phyloP scores from a whole-genome alignment of 2,329 filamentous ascomycete genomes.

The Emericellopsis atlantica region DNA sequence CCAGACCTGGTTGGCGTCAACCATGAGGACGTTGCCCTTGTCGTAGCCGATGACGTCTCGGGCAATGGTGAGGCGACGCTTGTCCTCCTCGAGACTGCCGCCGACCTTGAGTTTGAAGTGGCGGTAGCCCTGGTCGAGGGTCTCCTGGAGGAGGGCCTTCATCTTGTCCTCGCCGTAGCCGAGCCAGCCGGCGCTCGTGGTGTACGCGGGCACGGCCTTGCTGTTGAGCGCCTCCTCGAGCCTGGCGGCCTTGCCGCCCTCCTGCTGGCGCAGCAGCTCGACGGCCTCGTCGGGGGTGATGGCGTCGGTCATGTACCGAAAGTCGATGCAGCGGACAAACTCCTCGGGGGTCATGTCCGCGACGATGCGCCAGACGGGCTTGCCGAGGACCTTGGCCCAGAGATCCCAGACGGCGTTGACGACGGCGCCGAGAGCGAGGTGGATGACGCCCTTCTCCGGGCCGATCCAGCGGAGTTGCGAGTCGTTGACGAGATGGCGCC shows the following conservation, averaged over 20 bases:
- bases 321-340: slow-evolving; percentile 80
- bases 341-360: slow-evolving; percentile 84
- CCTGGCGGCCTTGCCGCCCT: slow-evolving; percentile 56
- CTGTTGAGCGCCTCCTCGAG: slow-evolving; percentile 61
- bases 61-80: slow-evolving; percentile 57
- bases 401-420: slow-evolving; percentile 91
- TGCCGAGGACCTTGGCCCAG: slow-evolving; percentile 78
- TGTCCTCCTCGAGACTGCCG: slow-evolving; percentile 58
- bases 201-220: slow-evolving; percentile 78
- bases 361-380: slow-evolving; percentile 85
- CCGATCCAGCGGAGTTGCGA: slow-evolving; percentile 88
- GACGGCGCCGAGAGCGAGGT: slow-evolving; percentile 78
- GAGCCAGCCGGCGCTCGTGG: slow-evolving; percentile 84
- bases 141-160: slow-evolving; percentile 61
- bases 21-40: slow-evolving; percentile 75
- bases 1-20: slow-evolving; percentile 90
- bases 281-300: slow-evolving; percentile 77
- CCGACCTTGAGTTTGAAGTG: slow-evolving; percentile 93
- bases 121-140: slow-evolving; percentile 61
- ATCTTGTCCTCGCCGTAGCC: slow-evolving; percentile 84
- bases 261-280: slow-evolving; percentile 51
- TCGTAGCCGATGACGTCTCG: slow-evolving; percentile 74
- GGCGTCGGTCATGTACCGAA: slow-evolving; percentile 90
- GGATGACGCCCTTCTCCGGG: slow-evolving; percentile 87
- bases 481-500: slow-evolving; percentile 85